A percentile compares a stretch with the other conserved stretches of the same genome.
Evolutionary conservation across 2,329 filamentous ascomycete species (phyloP).

Genomic region (Cercospora sp.): DNA sequence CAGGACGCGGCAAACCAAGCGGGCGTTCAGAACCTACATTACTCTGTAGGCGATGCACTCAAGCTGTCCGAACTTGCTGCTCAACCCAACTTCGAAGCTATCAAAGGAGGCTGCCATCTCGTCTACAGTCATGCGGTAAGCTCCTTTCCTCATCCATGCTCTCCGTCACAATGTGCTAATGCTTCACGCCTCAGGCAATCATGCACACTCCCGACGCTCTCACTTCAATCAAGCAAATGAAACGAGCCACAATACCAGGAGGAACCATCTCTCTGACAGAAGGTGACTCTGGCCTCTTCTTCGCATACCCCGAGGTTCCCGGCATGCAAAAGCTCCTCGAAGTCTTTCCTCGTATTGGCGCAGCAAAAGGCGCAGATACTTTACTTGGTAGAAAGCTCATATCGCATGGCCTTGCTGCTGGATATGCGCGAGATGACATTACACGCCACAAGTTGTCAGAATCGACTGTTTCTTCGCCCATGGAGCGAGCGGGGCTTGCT

Average conservation of each 20-base stretch:
- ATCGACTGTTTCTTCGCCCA: background rate
- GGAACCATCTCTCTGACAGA: constrained; percentile 15
- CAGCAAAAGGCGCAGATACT: constrained; percentile 13
- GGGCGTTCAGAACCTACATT: constrained; percentile 9
- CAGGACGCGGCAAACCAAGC: constrained; percentile 9
- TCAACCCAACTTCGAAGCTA: constrained; percentile 2
- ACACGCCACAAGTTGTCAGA: background rate
- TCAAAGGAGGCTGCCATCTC: constrained; percentile 16
- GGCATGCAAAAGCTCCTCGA: constrained; percentile 17
- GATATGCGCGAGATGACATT: constrained; percentile 9
- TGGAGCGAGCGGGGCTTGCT: constrained; percentile 3
- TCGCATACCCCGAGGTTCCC: constrained; percentile 14
- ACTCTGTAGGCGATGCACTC: constrained; percentile 18
- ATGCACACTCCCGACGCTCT: constrained; percentile 20
- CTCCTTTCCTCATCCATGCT: background rate
- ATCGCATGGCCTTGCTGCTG: constrained; percentile 8
- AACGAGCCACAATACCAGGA: constrained; percentile 5
- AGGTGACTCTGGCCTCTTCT: constrained; percentile 22
- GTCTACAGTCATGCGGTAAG: constrained; percentile 19
- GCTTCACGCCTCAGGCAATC: constrained; percentile 5
- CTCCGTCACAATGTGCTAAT: background rate
- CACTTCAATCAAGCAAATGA: constrained; percentile 8
- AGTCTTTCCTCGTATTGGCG: constrained; percentile 17
- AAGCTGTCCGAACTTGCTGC: background rate
- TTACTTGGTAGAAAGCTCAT: constrained; percentile 11